These are phyloP conservation scores for Podospora bellae-mahoneyi DNA, from an alignment of 495 filamentous ascomycete genomes.

Conservation along the genomic window DNA sequence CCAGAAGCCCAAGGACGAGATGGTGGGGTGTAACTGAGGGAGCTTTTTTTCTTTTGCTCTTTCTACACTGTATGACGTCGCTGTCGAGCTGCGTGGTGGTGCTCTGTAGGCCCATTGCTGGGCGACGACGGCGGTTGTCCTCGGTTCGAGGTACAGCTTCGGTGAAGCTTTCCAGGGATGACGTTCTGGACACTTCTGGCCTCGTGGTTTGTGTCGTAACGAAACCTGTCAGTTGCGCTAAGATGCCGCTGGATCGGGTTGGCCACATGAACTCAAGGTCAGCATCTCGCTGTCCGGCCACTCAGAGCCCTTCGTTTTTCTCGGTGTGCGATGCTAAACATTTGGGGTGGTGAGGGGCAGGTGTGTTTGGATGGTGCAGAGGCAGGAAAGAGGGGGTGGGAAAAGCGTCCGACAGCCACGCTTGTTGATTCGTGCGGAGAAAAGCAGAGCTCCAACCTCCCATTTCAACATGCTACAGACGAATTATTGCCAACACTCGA, in stretches of 20 bases:
- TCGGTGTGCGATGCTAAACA: slow-evolving; percentile 14
- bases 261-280: slow-evolving; percentile 34
- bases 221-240: slow-evolving; percentile 18
- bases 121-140: neutral
- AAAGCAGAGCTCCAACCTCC: neutral
- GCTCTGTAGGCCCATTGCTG: neutral
- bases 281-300: slow-evolving; percentile 28
- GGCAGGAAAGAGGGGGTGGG: slow-evolving; percentile 9
- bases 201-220: slow-evolving; percentile 13
- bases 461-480: neutral
- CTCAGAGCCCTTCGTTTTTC: slow-evolving; percentile 21
- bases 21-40: slow-evolving; percentile 5
- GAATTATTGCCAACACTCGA: neutral
- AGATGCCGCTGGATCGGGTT: slow-evolving; percentile 18
- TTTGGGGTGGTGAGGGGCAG: slow-evolving; percentile 8
- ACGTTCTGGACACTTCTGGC: neutral
- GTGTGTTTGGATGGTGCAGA: neutral
- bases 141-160: neutral
- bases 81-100: neutral
- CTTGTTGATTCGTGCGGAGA: slow-evolving; percentile 5
- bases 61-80: neutral
- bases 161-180: neutral
- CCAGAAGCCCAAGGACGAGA: slow-evolving; percentile 14
- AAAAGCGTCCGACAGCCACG: slow-evolving; percentile 1
- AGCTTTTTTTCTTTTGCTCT: too few species aligned